A percentile compares a stretch with the other conserved stretches of the same genome.
Evolutionary conservation across 805 yeast genomes (phyloP).

Genomic region (Yamadazyma laniorum): DNA sequence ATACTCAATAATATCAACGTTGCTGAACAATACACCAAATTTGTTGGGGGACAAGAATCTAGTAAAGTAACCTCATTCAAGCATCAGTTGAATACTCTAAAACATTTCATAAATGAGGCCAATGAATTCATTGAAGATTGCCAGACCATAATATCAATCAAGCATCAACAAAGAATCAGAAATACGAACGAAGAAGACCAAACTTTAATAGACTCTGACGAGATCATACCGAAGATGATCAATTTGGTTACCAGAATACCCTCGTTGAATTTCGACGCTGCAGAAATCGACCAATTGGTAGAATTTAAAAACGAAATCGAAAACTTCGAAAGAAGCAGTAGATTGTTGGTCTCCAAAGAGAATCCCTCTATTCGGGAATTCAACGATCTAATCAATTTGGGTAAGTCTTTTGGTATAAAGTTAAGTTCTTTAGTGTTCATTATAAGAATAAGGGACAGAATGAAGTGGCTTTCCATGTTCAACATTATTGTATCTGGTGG

Average conservation of each 20-base stretch:
- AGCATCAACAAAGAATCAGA: conserved; percentile 49
- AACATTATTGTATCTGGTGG: conserved; percentile 37
- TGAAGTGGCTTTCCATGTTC: conserved; percentile 33
- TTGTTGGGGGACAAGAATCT: background rate
- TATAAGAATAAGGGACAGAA: conserved; percentile 32
- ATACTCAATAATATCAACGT: conserved; percentile 19
- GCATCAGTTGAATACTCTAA: conserved; percentile 26
- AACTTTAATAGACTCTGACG: conserved; percentile 5
- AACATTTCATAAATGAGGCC: conserved; percentile 43
- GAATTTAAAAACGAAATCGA: conserved; percentile 53
- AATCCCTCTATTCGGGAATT: conserved; percentile 44
- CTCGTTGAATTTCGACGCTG: conserved; percentile 46
- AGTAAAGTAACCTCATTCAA: conserved; percentile 10
- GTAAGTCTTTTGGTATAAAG: conserved; percentile 57
- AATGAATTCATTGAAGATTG: conserved; percentile 56
- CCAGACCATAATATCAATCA: conserved; percentile 49
- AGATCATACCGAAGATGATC: conserved; percentile 24
- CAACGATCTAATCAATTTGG: conserved; percentile 53
- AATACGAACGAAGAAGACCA: conserved; percentile 20
- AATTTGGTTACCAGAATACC: conserved; percentile 47
- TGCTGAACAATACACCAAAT: conserved; percentile 1
- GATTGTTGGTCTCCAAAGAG: conserved; percentile 33
- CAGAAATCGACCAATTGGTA: conserved; percentile 59
- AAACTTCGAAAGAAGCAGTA: conserved; percentile 48
- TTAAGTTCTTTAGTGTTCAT: conserved; percentile 46